Evolutionary conservation across 768 basidiomycete genomes (phyloP).

Genomic region (Mycena vitilis): DNA sequence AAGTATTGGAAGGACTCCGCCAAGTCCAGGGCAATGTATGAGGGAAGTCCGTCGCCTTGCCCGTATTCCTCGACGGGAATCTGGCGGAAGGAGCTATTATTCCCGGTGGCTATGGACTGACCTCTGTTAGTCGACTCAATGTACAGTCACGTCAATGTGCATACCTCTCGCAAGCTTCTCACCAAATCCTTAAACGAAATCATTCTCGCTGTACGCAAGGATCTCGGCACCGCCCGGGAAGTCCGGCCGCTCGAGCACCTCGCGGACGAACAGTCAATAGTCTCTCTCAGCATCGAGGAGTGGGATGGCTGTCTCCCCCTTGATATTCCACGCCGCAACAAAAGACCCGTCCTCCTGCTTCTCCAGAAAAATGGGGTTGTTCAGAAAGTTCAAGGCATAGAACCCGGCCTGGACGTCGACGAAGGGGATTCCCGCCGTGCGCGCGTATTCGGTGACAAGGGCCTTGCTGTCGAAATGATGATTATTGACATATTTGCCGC

Average conservation of each 20-base stretch:
- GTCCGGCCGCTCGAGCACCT: slow-evolving; percentile 20
- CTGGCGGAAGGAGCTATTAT: slow-evolving; percentile 9
- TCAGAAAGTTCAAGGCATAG: slow-evolving; percentile 7
- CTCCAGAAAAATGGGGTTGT: not conserved
- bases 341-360: slow-evolving; percentile 13
- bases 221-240: slow-evolving; percentile 22
- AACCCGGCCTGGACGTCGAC: slow-evolving; percentile 20
- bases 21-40: not conserved
- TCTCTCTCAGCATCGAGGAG: slow-evolving; percentile 30
- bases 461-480: slow-evolving; percentile 23
- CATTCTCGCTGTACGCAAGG: slow-evolving; percentile 1
- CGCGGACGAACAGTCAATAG: slow-evolving; percentile 27
- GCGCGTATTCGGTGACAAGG: slow-evolving; percentile 14
- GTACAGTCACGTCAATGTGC: not conserved
- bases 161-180: slow-evolving; percentile 9
- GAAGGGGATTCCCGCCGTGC: slow-evolving; percentile 18
- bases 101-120: slow-evolving; percentile 14
- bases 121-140: too few species aligned
- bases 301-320: slow-evolving; percentile 16
- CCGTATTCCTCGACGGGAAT: not conserved
- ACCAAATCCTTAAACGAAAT: slow-evolving; percentile 11
- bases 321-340: not conserved
- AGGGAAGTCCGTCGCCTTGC: slow-evolving; percentile 2
- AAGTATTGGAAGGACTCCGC: not conserved
- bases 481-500: slow-evolving; percentile 13